Evolutionary conservation across 2,329 filamentous ascomycete species (phyloP), one percentile per base, ranked within the genome.

Genomic region (Cladophialophora chaetospira): DNA sequence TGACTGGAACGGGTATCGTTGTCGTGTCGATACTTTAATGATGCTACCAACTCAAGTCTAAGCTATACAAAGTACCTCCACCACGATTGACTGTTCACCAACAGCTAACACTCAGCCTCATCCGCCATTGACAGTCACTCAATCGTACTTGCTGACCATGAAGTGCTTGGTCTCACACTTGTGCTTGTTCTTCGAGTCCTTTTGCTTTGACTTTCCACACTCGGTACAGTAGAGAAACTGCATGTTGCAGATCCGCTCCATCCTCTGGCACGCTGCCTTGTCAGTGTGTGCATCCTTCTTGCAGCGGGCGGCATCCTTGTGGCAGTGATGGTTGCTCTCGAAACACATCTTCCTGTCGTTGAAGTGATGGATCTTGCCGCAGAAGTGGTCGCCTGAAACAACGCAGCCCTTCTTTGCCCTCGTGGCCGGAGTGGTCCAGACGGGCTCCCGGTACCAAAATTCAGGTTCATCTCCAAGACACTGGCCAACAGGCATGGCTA

Each of bases 401-500:
- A 55, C n/a, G 47, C 57, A 60, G 21, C 49, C 44, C n/a, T 31
- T 28, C 8, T 42, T 31, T 10, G 60, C 46, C 29, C 36, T 45
- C 10, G 57, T 44, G 44, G 17, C 51, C 15, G 46, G 45, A 38
- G 23, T 46, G 19, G 40, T 53, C 52, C 49, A 46, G 46, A 19
- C 65, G 17, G 53, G 52, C n/a, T 29, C 63, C 10, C 74, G 74
- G 57, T 76, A 77, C 73, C 74, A 76, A 45, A 70, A 65, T 8
- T 71, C 65, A 4, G 68, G 64, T 2, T 70, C 67, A 35, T 77
- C 74, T 10, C 66, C 66, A 5, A 77, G 65, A 57, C 75, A 77
- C 51, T 77, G 73, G 17, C 73, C 75, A 6, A 77, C 67, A n/a
- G 75, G 75, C 44, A 76, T 71, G 2, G 73, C 68, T 44, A n/a